phyloP scores from a whole-genome alignment of 2,329 filamentous ascomycete genomes.

The Trichophyton equinum region DNA sequence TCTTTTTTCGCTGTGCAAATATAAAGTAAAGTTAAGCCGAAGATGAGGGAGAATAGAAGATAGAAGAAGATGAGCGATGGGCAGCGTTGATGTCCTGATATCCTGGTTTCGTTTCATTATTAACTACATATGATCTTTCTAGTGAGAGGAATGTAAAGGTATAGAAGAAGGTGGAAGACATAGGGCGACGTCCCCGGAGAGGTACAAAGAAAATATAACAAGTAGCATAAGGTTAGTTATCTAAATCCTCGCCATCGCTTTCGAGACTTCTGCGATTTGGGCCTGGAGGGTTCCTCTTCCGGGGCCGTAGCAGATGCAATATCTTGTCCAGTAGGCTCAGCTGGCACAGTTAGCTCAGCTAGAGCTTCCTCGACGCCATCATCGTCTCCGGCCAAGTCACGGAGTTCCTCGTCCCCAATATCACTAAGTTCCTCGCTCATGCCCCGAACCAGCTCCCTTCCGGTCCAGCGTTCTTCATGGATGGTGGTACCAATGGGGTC shows the following conservation, averaged over 20 bases:
- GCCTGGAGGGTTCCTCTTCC: conserved; percentile 2
- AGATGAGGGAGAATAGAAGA: no score
- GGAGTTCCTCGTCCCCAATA: conserved; percentile 79
- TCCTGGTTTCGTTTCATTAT: not conserved
- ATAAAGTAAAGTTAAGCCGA: no score
- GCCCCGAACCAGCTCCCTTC: conserved; percentile 55
- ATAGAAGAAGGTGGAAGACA: not conserved
- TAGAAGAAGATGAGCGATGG: no score
- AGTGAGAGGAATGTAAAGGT: not conserved
- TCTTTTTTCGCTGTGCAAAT: not conserved
- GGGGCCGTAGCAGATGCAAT: not conserved
- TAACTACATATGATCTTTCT: not conserved
- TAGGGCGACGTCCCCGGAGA: not conserved
- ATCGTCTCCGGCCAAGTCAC: conserved; percentile 51
- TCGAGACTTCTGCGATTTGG: conserved; percentile 22
- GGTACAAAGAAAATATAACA: not conserved
- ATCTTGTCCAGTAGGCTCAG: not conserved
- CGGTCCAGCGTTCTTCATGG: conserved; percentile 60
- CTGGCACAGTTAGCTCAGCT: conserved; percentile 6
- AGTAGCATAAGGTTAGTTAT: not conserved
- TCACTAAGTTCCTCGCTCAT: conserved; percentile 85
- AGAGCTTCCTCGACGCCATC: conserved; percentile 13
- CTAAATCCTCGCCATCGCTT: conserved; percentile 23
- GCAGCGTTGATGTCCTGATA: no score
- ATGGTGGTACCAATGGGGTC: conserved; percentile 69